Evolutionary conservation across 371 early-diverging fungal genomes (phyloP).

Genomic region (Mucor plumbeus): DNA sequence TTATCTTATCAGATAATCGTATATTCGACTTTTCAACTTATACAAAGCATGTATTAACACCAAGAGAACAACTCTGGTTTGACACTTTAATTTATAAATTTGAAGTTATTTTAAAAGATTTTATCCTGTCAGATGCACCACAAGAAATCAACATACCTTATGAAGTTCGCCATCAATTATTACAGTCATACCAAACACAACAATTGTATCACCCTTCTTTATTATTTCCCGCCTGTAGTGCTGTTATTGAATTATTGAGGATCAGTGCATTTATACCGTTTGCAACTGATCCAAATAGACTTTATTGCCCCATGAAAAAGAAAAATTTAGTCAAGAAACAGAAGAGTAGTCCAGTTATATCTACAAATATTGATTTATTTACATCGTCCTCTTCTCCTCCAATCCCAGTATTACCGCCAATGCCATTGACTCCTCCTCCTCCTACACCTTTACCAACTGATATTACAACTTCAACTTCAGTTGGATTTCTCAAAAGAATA

Average conservation of each 20-base stretch:
- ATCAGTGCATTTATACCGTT: constrained; percentile 51
- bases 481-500: constrained; percentile 16
- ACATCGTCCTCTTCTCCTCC: not conserved
- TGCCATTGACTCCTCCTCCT: not conserved
- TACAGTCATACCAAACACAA: constrained; percentile 31
- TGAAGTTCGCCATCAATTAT: constrained; percentile 37
- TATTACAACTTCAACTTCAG: constrained; percentile 1
- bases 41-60: constrained; percentile 17
- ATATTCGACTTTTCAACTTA: constrained; percentile 23
- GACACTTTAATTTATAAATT: constrained; percentile 35
- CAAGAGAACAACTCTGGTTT: constrained; percentile 31
- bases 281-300: constrained; percentile 36
- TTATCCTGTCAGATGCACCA: constrained; percentile 38
- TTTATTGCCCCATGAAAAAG: constrained; percentile 10
- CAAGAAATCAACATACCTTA: constrained; percentile 52
- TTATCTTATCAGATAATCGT: constrained; percentile 10
- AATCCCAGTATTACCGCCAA: not conserved
- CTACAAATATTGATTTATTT: not conserved
- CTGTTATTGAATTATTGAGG: constrained; percentile 43
- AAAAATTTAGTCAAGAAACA: not conserved
- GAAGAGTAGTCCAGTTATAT: not conserved
- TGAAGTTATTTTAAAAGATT: constrained; percentile 33
- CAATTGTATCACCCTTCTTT: constrained; percentile 42
- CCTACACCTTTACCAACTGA: constrained; percentile 3
- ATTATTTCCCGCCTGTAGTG: constrained; percentile 36